phyloP scores from a whole-genome alignment of 2,329 filamentous ascomycete genomes.

The Laburnicola sp. region DNA sequence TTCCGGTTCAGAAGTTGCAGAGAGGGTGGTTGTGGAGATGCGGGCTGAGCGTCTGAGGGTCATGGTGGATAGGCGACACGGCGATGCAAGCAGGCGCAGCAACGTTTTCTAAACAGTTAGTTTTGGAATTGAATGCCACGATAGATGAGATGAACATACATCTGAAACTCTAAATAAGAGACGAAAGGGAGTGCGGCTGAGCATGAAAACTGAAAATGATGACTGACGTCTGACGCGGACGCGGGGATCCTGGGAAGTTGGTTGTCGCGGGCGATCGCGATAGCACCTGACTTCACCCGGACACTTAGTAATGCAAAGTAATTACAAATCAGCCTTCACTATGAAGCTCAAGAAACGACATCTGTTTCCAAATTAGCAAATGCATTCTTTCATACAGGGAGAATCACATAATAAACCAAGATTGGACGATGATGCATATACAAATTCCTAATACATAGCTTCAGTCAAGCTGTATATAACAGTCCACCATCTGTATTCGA shows the following conservation, averaged over 20 bases:
- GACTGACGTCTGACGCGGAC: slow-evolving; percentile 6
- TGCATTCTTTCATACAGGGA: too few species aligned
- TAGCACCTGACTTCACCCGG: slow-evolving; percentile 14
- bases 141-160: not conserved
- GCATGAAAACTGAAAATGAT: not conserved
- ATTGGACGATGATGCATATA: too few species aligned
- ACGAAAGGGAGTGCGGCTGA: not conserved
- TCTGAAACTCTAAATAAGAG: not conserved
- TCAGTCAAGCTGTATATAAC: too few species aligned
- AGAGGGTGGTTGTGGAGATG: slow-evolving; percentile 40
- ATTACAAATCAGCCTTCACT: not conserved
- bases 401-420: too few species aligned
- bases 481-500: too few species aligned
- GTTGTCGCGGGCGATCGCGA: slow-evolving; percentile 1
- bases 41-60: slow-evolving; percentile 58
- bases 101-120: not conserved
- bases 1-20: slow-evolving; percentile 24
- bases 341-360: too few species aligned
- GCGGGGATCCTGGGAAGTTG: not conserved
- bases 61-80: slow-evolving; percentile 44
- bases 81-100: not conserved
- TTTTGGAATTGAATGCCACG: not conserved
- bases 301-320: slow-evolving; percentile 9
- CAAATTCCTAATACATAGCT: too few species aligned
- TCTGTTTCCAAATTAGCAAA: too few species aligned